phyloP scores from a whole-genome alignment of 805 yeast genomes.

The Kazachstania bromeliacearum region DNA sequence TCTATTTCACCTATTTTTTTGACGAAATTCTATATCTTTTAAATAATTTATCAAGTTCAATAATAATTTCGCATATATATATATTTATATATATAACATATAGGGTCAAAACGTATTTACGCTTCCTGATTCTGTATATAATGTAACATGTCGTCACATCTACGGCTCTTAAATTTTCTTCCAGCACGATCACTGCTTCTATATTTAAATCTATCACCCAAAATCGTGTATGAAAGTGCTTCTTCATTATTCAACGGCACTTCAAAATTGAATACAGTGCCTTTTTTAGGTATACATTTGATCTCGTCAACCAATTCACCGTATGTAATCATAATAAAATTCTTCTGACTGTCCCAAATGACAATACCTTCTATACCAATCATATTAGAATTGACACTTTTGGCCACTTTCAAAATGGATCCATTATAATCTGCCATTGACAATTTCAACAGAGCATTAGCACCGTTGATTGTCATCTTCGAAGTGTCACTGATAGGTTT shows the following conservation, averaged over 20 bases:
- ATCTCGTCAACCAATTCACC: slow-evolving; percentile 50
- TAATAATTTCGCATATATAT: too few species aligned
- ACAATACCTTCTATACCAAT: slow-evolving; percentile 68
- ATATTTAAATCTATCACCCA: slow-evolving; percentile 72
- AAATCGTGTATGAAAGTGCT: slow-evolving; percentile 47
- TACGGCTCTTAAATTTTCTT: slow-evolving; percentile 74
- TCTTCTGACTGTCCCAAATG: slow-evolving; percentile 72
- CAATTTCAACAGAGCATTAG: slow-evolving; percentile 42
- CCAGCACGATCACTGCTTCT: slow-evolving; percentile 75
- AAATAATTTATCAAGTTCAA: too few species aligned
- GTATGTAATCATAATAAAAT: slow-evolving; percentile 45
- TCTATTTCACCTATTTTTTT: too few species aligned
- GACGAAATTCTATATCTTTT: too few species aligned
- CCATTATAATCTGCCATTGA: slow-evolving; percentile 80
- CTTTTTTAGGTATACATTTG: slow-evolving; percentile 56
- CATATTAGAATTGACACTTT: slow-evolving; percentile 45
- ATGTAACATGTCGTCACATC: slow-evolving; percentile 48
- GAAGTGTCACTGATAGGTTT: slow-evolving; percentile 7
- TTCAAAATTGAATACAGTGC: slow-evolving; percentile 50
- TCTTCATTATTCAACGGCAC: slow-evolving; percentile 34
- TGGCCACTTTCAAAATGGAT: slow-evolving; percentile 48
- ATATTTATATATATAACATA: too few species aligned
- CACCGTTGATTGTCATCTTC: slow-evolving; percentile 18
- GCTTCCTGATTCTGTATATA: slow-evolving; percentile 10
- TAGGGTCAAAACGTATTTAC: not conserved